These are phyloP conservation scores for Zopfia rhizophila DNA, from an alignment of 2,329 filamentous ascomycete genomes.

Conservation along the genomic window DNA sequence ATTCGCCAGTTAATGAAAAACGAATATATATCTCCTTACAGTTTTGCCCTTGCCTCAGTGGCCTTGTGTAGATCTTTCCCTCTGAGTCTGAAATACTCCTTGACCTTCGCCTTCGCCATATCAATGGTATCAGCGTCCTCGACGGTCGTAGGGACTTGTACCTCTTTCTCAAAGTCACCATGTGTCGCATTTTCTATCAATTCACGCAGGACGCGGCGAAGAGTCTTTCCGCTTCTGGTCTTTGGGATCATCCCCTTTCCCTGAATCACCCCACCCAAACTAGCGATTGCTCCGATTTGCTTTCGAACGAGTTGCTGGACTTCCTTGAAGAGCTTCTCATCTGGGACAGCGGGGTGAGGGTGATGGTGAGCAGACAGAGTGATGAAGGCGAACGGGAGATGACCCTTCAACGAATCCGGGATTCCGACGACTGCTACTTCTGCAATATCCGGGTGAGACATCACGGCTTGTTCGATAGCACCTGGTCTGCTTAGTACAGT, in stretches of 20 bases:
- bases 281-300: conserved; percentile 89
- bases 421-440: conserved; percentile 90
- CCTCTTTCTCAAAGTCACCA: conserved; percentile 75
- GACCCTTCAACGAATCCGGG: conserved; percentile 86
- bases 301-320: conserved; percentile 77
- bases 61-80: conserved; percentile 50
- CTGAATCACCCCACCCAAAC: conserved; percentile 85
- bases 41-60: conserved; percentile 54
- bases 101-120: conserved; percentile 75
- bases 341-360: conserved; percentile 63
- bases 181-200: conserved; percentile 83
- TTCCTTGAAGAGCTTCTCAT: conserved; percentile 65
- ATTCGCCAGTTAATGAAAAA: no score
- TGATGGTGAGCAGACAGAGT: conserved; percentile 66
- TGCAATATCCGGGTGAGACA: conserved; percentile 79
- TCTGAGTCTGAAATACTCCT: conserved; percentile 75
- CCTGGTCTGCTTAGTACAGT: conserved; percentile 59
- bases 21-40: no score
- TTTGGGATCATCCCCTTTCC: conserved; percentile 89
- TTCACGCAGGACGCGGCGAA: conserved; percentile 83
- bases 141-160: conserved; percentile 83
- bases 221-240: conserved; percentile 90
- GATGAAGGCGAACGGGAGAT: conserved; percentile 91
- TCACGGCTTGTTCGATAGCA: conserved; percentile 89
- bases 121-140: conserved; percentile 82